Base-by-base conservation (phyloP, 129 eudicot genomes). In the Flaveria linearis region DNA sequence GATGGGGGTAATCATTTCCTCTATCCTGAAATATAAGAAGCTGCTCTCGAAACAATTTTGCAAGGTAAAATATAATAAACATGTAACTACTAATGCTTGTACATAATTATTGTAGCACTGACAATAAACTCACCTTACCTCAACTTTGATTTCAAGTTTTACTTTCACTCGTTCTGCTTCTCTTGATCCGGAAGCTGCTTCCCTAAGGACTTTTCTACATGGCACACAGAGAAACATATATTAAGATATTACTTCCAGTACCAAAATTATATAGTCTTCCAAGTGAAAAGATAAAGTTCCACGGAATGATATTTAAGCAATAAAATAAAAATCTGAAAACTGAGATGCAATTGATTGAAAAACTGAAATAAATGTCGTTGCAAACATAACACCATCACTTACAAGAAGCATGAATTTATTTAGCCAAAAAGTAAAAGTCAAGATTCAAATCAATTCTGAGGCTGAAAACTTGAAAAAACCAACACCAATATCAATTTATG, bases 91-190 rank as follows among this genome's bases (percentile, higher is more conserved):
- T 5, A 53, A 45, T 62, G 18, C 41, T 36, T 5, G 41, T 16
- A 74, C 76, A 55, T 3, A 72, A 53, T 2, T 8, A 46, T 8
- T 26, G 70, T 74, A 74, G 33, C 25, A 53, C 30, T 53, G 1
- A 25, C 60, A 42, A 23, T 63, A 75, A 76, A 42, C 74, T 56
- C 58, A 58, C 73, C 82, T 69, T 75, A 93, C 98, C 97, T 91
- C 96, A 62, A 91, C 98, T 82, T 84, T 87, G 30, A 94, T 86
- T 87, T 94, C 98, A 79, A 94, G 86, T 82, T 78, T 88, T 56
- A 94, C 66, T 73, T 91, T 94, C 75, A 91, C 85, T 52, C 98
- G 92, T 76, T 94, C 98, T 42, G 98, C 93, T 74, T 94, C 98
- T 84, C 97, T 84, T 49, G 88, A 88, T 50, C 98, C 98, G 33